Evolutionary conservation across 2,329 filamentous ascomycete genomes (phyloP).

Genomic region (Epichloe hybrida): DNA sequence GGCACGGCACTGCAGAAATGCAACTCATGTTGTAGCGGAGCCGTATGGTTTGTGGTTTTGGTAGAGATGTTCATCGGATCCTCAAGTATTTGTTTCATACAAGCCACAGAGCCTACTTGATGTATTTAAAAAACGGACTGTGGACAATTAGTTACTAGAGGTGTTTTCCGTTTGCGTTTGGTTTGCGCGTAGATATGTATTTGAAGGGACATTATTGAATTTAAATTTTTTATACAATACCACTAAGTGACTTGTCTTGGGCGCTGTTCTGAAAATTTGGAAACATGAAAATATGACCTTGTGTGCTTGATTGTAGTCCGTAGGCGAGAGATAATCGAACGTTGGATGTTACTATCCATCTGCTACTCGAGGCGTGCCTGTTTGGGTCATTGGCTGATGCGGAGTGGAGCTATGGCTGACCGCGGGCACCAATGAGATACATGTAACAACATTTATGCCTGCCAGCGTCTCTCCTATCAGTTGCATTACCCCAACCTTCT

Average conservation of each 20-base stretch:
- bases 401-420: too few species aligned
- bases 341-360: too few species aligned
- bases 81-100: not conserved
- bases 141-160: too few species aligned
- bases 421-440: too few species aligned
- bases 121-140: not conserved
- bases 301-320: too few species aligned
- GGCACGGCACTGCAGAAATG: not conserved
- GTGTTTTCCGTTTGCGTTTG: not conserved
- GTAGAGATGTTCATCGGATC: not conserved
- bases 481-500: not conserved
- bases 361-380: too few species aligned
- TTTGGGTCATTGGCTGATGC: too few species aligned
- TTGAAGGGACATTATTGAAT: not conserved
- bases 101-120: not conserved
- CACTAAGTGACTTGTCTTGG: too few species aligned
- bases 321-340: too few species aligned
- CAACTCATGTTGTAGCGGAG: not conserved
- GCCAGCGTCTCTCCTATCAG: not conserved
- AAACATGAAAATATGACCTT: too few species aligned
- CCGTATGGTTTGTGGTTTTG: not conserved
- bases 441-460: not conserved
- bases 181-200: not conserved
- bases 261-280: too few species aligned
- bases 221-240: too few species aligned